A percentile compares a stretch with the other conserved stretches of the same genome.
These are phyloP conservation scores for Colletotrichum falcatum DNA, from an alignment of 2,329 filamentous ascomycete genomes.

Conservation along the genomic window DNA sequence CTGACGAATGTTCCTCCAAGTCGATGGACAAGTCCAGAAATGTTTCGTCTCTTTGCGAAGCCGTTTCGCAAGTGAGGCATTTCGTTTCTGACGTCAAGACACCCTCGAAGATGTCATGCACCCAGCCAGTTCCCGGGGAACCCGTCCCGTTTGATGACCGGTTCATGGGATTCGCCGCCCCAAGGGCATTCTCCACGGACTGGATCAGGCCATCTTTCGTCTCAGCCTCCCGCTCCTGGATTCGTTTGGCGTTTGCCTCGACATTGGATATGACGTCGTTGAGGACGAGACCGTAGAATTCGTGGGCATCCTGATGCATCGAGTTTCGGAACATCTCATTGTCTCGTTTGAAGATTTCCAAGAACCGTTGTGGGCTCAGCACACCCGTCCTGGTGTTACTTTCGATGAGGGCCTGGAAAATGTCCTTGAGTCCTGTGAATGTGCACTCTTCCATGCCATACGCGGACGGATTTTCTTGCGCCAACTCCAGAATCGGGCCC, in stretches of 20 bases:
- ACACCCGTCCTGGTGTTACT: slow-evolving; percentile 88
- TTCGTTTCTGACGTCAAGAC: slow-evolving; percentile 95
- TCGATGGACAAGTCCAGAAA: slow-evolving; percentile 98
- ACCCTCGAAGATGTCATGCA: slow-evolving; percentile 97
- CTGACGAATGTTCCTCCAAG: slow-evolving; percentile 92
- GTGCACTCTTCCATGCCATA: slow-evolving; percentile 96
- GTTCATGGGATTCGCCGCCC: slow-evolving; percentile 48
- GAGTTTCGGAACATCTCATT: slow-evolving; percentile 98
- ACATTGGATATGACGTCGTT: slow-evolving; percentile 97
- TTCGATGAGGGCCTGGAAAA: slow-evolving; percentile 90
- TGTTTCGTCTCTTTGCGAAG: slow-evolving; percentile 93
- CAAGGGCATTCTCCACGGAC: slow-evolving; percentile 59
- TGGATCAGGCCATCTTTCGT: slow-evolving; percentile 60
- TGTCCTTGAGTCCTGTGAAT: slow-evolving; percentile 95
- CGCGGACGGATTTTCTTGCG: slow-evolving; percentile 79
- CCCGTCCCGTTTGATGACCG: slow-evolving; percentile 57
- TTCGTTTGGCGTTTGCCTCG: slow-evolving; percentile 82
- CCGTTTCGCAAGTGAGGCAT: slow-evolving; percentile 95
- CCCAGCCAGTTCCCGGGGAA: slow-evolving; percentile 82
- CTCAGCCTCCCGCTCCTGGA: slow-evolving; percentile 62
- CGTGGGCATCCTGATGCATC: slow-evolving; percentile 98
- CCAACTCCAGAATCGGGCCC: slow-evolving; percentile 87
- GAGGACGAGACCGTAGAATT: slow-evolving; percentile 94
- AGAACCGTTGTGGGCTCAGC: slow-evolving; percentile 89
- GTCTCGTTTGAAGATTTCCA: slow-evolving; percentile 92